Percentiles rank a stretch among this genome's conserved stretches.
Conservation (phyloP, 208 protist genomes). For the Trypanosoma boissoni region DNA sequence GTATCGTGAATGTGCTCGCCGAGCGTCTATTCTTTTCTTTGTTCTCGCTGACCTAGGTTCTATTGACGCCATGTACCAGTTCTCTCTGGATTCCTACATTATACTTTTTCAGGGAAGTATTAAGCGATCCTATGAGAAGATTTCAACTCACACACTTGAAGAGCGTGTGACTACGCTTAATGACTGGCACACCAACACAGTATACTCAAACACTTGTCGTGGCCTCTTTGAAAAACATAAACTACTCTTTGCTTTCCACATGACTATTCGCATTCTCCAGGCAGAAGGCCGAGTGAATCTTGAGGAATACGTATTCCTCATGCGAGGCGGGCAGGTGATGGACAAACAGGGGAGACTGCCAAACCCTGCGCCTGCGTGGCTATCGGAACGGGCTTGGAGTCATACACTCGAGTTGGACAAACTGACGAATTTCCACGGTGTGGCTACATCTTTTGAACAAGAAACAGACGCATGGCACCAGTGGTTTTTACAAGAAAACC, state of each 20-base stretch:
- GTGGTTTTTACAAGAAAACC: slow-evolving; percentile 94
- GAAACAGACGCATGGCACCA: slow-evolving; percentile 90
- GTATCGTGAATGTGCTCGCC: slow-evolving; percentile 94
- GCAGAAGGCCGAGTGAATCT: slow-evolving; percentile 87
- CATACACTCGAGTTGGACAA: slow-evolving; percentile 97
- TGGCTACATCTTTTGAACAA: slow-evolving; percentile 95
- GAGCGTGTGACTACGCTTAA: slow-evolving; percentile 96
- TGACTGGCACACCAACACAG: slow-evolving; percentile 95
- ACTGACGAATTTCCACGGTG: slow-evolving; percentile 93
- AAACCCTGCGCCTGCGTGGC: slow-evolving; percentile 96
- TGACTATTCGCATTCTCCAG: slow-evolving; percentile 96
- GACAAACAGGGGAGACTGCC: slow-evolving; percentile 91
- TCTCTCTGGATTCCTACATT: slow-evolving; percentile 98
- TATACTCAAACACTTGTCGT: slow-evolving; percentile 98
- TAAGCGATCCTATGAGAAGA: slow-evolving; percentile 91
- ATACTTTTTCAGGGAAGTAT: slow-evolving; percentile 96
- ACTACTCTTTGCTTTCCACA: slow-evolving; percentile 98
- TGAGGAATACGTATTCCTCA: slow-evolving; percentile 98
- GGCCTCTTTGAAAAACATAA: slow-evolving; percentile 99
- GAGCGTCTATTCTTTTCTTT: slow-evolving; percentile 98
- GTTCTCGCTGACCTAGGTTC: slow-evolving; percentile 95
- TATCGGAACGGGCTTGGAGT: slow-evolving; percentile 96
- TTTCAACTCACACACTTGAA: slow-evolving; percentile 74
- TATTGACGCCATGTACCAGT: slow-evolving; percentile 99
- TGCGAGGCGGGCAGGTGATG: slow-evolving; percentile 95